phyloP scores from a whole-genome alignment of 2,329 filamentous ascomycete species.

The Cyphellophora europaea region DNA sequence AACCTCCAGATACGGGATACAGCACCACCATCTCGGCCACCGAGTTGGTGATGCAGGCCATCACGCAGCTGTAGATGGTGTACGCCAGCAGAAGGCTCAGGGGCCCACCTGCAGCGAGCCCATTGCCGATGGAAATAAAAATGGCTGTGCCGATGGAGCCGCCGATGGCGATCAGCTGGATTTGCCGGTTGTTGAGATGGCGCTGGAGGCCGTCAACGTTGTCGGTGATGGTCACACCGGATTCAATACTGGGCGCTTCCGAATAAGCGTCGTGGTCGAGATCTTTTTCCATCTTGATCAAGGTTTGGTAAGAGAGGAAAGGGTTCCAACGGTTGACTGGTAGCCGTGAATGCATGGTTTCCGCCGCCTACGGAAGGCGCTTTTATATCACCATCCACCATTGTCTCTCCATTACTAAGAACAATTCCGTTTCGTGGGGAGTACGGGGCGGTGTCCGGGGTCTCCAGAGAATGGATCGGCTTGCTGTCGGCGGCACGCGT shows the following conservation, averaged over 20 bases:
- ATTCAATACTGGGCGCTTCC: not conserved
- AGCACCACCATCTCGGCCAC: conserved; percentile 37
- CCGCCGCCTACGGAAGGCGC: no score
- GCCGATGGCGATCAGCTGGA: conserved; percentile 43
- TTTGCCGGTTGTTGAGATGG: conserved; percentile 44
- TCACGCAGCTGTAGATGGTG: conserved; percentile 14
- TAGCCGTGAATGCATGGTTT: not conserved
- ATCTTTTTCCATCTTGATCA: not conserved
- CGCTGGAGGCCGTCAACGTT: conserved; percentile 34
- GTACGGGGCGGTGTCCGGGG: no score
- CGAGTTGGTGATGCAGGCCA: conserved; percentile 29
- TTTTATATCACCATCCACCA: no score
- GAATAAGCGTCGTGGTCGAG: not conserved
- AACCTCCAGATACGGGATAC: conserved; percentile 31
- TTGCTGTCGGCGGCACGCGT: no score
- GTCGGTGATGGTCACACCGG: conserved; percentile 18
- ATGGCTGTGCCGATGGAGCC: conserved; percentile 30
- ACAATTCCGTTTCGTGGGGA: no score
- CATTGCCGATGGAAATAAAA: conserved; percentile 28
- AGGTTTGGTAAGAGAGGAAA: not conserved
- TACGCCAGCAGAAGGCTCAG: not conserved
- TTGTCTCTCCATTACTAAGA: no score
- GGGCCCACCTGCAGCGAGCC: not conserved
- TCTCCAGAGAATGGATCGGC: no score
- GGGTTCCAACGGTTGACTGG: not conserved